Evolutionary conservation across 2,329 filamentous ascomycete genomes (phyloP).

Genomic region (Aspergillus sp.): DNA sequence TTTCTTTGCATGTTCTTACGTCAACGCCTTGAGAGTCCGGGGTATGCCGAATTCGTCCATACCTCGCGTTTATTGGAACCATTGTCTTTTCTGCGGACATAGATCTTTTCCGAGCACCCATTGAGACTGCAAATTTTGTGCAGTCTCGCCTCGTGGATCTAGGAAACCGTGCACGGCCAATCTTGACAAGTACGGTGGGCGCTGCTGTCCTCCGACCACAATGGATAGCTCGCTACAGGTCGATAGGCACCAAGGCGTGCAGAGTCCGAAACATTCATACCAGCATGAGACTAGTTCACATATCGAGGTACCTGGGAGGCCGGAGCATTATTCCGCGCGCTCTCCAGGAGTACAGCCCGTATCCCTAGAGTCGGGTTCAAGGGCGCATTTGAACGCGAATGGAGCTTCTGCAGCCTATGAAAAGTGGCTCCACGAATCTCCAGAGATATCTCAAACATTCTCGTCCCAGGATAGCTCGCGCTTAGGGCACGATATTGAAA

Average conservation of each 20-base stretch:
- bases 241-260: slow-evolving; percentile 20
- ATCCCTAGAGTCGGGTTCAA: background rate
- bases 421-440: background rate
- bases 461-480: background rate
- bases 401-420: background rate
- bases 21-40: slow-evolving; percentile 13
- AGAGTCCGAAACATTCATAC: slow-evolving; percentile 19
- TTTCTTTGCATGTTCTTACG: background rate
- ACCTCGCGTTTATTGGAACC: background rate
- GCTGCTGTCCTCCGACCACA: background rate
- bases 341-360: background rate
- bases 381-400: background rate
- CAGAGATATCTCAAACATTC: background rate
- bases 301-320: background rate
- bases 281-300: slow-evolving; percentile 3
- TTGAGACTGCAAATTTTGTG: background rate
- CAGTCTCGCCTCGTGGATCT: background rate
- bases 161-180: too few species aligned
- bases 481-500: background rate
- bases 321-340: background rate
- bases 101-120: background rate
- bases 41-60: slow-evolving; percentile 10
- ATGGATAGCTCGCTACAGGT: slow-evolving; percentile 2
- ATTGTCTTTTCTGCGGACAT: background rate
- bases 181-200: background rate